Evolutionary conservation across 495 filamentous ascomycete genomes (phyloP).

Genomic region (Talaromyces borbonicus): DNA sequence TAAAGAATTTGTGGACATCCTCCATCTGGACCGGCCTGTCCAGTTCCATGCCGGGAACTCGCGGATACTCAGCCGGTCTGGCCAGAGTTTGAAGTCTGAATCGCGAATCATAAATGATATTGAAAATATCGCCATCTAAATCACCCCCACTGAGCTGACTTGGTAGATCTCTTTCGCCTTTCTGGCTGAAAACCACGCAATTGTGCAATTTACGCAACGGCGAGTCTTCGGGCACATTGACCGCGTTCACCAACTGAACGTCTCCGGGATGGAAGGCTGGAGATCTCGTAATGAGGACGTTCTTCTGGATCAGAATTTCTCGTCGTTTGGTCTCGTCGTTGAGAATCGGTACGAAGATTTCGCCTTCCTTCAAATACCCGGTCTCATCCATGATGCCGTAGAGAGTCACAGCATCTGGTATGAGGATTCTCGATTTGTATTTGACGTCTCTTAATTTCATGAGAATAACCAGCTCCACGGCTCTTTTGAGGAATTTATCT

Average conservation of each 20-base stretch:
- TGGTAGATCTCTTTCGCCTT: slow-evolving; percentile 62
- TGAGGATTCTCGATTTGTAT: slow-evolving; percentile 61
- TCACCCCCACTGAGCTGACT: slow-evolving; percentile 71
- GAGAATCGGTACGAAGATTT: slow-evolving; percentile 52
- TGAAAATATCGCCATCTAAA: slow-evolving; percentile 72
- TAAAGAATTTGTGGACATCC: slow-evolving; percentile 71
- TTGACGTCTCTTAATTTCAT: slow-evolving; percentile 61
- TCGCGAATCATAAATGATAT: slow-evolving; percentile 56
- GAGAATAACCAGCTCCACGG: slow-evolving; percentile 56
- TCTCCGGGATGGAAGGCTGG: slow-evolving; percentile 77
- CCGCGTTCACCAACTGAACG: slow-evolving; percentile 51
- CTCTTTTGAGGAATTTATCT: slow-evolving; percentile 53
- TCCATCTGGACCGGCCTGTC: slow-evolving; percentile 38
- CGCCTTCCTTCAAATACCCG: slow-evolving; percentile 50
- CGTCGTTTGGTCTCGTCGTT: slow-evolving; percentile 11
- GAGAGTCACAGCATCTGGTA: slow-evolving; percentile 57
- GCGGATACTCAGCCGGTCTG: slow-evolving; percentile 57
- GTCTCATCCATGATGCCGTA: slow-evolving; percentile 83
- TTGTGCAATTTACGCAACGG: slow-evolving; percentile 52
- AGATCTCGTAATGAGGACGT: slow-evolving; percentile 51
- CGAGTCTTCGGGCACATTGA: slow-evolving; percentile 44
- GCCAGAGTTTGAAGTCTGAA: slow-evolving; percentile 33
- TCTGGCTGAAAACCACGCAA: slow-evolving; percentile 66
- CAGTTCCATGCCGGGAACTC: slow-evolving; percentile 42
- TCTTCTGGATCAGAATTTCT: slow-evolving; percentile 11